Evolutionary conservation across 768 basidiomycete species (phyloP), one percentile per base, ranked within the genome.

Genomic region (Collybia mongolica): DNA sequence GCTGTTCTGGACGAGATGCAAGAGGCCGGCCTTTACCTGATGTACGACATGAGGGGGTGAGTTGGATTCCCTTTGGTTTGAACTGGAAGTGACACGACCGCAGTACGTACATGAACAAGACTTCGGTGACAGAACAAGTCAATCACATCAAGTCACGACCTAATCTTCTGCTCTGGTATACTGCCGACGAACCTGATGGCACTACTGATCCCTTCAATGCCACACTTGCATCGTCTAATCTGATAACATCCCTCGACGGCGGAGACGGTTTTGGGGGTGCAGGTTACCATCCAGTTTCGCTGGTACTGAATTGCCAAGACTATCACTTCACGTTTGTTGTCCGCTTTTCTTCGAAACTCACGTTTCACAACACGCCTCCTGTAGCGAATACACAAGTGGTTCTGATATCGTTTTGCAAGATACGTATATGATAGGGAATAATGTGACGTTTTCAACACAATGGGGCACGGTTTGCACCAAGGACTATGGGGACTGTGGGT

Each of bases 41-140:
- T 91, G 82, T 93, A 92, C 55, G 88, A 91, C 62, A 90, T 92
- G 88, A 77, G 88, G 43, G 69, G 70, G 77, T 77, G 35, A 28
- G 74, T 68, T 5, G 24, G 28, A 26, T 42, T 37, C 18, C 38
- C 45, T 35, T 15, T 26, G 14, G 22, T 0, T 15, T 38, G 36
- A 49, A 23, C 50, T 54, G 15, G 35, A 40, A 43, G 20, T 15
- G 42, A 24, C 22, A 39, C 23, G 12, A 55, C 55, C 29, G 54
- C 54, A 77, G 82, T 59, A 79, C 79, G 4, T 91, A 90, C 68
- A 80, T 75, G 76, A 83, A 91, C 63, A 55, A 67, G 6, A 75
- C 80, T 5, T 73, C 77, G 1, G 83, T 91, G 22, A 80, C 74
- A 1, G 76, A 80, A 48, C 80, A 93, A 68, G 88, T 92, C 17